Percentiles rank a stretch among this genome's conserved stretches.
phyloP scores from a whole-genome alignment of 2,329 filamentous ascomycete genomes.

The Trichophyton mentagrophytes region DNA sequence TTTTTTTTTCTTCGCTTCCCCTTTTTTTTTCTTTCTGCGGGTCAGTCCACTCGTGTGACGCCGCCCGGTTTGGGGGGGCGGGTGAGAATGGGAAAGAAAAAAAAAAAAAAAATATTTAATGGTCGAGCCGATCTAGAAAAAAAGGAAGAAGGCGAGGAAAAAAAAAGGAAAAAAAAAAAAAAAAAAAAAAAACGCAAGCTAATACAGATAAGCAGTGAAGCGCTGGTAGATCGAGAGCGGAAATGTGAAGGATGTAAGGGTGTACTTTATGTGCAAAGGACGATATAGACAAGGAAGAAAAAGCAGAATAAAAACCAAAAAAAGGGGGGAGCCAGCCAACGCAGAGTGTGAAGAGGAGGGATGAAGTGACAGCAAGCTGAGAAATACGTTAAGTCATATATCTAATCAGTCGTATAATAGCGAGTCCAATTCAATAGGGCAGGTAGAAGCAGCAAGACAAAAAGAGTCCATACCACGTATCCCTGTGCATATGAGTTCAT shows the following conservation, averaged over 20 bases:
- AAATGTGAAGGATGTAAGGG: background rate
- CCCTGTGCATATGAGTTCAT: background rate
- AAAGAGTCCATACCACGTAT: background rate
- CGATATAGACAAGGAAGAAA: background rate
- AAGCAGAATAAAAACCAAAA: background rate
- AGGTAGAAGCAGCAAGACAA: background rate
- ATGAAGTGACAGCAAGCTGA: background rate
- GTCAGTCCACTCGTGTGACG: too few species aligned
- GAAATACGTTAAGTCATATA: conserved; percentile 2
- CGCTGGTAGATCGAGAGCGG: background rate
- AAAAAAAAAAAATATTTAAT: background rate
- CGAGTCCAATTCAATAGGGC: background rate
- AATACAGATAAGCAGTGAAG: background rate
- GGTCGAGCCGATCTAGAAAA: background rate
- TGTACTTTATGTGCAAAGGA: background rate
- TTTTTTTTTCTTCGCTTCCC: too few species aligned
- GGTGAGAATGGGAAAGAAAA: too few species aligned
- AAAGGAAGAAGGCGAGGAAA: background rate
- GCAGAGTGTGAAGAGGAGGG: background rate
- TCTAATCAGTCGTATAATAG: conserved; percentile 1
- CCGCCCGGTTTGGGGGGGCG: too few species aligned
- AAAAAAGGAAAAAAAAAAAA: background rate
- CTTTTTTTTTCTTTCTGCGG: too few species aligned
- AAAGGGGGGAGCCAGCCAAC: background rate
- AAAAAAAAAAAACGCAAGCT: background rate